Evolutionary conservation across 2,329 filamentous ascomycete species (phyloP).

Genomic region (Trichoderma sp.): DNA sequence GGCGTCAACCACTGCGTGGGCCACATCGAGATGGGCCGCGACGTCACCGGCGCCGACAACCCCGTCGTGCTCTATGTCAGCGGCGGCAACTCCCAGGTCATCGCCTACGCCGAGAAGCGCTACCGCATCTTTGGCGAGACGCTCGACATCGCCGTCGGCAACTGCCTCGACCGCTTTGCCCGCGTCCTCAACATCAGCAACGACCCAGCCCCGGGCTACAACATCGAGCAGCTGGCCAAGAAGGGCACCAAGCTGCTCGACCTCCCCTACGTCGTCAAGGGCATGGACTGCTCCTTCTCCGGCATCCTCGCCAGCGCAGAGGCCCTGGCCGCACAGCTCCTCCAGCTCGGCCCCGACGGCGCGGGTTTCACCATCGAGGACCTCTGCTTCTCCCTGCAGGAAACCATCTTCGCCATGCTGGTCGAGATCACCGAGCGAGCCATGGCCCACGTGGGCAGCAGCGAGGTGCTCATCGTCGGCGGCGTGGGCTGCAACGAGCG

Average conservation of each 20-base stretch:
- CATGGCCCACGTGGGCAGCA: constrained; percentile 93
- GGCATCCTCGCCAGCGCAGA: constrained; percentile 86
- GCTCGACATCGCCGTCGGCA: constrained; percentile 94
- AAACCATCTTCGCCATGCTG: constrained; percentile 94
- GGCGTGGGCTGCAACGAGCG: constrained; percentile 95
- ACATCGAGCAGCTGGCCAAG: constrained; percentile 89
- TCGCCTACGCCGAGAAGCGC: constrained; percentile 88
- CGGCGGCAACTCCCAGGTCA: constrained; percentile 96
- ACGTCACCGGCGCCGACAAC: constrained; percentile 85
- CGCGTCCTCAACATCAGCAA: constrained; percentile 88
- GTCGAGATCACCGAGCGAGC: constrained; percentile 98
- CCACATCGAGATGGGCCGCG: constrained; percentile 96
- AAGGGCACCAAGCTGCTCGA: constrained; percentile 74
- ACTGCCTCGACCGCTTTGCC: constrained; percentile 94
- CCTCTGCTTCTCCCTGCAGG: constrained; percentile 90
- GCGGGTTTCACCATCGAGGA: constrained; percentile 72
- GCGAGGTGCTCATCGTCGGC: constrained; percentile 89
- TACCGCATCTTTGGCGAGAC: constrained; percentile 99
- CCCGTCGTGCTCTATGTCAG: constrained; percentile 95
- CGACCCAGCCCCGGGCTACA: constrained; percentile 94
- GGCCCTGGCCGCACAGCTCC: constrained; percentile 68
- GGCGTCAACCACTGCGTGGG: constrained; percentile 98
- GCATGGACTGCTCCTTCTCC: constrained; percentile 97
- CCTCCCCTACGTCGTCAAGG: constrained; percentile 93
- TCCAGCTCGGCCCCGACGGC: constrained; percentile 42